These are phyloP conservation scores for Nelumbo lutea DNA, from an alignment of 164 flowering plant species.

Conservation along the genomic window DNA sequence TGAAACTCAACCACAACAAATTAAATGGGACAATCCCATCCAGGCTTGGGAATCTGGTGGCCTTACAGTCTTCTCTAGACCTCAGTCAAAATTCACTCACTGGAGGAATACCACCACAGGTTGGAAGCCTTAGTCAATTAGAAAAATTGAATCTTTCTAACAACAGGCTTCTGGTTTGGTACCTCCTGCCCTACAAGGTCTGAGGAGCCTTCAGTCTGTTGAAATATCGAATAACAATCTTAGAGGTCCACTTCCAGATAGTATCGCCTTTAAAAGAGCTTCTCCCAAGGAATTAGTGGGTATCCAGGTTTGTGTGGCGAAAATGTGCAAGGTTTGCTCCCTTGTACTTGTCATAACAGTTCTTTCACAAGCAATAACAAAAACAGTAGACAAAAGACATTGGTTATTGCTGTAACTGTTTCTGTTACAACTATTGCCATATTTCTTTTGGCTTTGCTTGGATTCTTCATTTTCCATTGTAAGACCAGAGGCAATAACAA, in stretches of 20 bases:
- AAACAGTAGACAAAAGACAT: constrained; percentile 6
- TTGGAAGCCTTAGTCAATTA: background rate
- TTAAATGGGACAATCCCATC: constrained; percentile 11
- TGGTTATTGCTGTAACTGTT: constrained; percentile 7
- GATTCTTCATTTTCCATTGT: constrained; percentile 5
- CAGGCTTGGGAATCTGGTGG: constrained; percentile 19
- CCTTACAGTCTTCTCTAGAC: constrained; percentile 12
- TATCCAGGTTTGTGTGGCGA: constrained; percentile 20
- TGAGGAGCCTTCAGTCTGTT: constrained; percentile 15
- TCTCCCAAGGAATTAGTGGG: constrained; percentile 14
- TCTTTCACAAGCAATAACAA: background rate
- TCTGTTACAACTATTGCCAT: background rate
- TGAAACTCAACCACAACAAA: constrained; percentile 16
- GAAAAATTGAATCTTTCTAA: constrained; percentile 21
- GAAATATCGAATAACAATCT: constrained; percentile 25
- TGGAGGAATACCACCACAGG: constrained; percentile 14
- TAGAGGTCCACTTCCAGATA: constrained; percentile 23
- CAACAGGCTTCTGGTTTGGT: background rate
- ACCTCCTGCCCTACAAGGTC: constrained; percentile 9
- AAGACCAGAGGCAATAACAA: background rate
- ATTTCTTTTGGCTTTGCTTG: constrained; percentile 5
- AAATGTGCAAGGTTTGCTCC: constrained; percentile 8
- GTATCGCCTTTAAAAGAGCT: constrained; percentile 7
- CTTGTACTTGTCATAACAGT: constrained; percentile 1
- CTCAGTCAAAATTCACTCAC: background rate